These are phyloP conservation scores for Brachypodium distachyon DNA, from an alignment of 202 grass and related monocot species.

Conservation along the genomic window DNA sequence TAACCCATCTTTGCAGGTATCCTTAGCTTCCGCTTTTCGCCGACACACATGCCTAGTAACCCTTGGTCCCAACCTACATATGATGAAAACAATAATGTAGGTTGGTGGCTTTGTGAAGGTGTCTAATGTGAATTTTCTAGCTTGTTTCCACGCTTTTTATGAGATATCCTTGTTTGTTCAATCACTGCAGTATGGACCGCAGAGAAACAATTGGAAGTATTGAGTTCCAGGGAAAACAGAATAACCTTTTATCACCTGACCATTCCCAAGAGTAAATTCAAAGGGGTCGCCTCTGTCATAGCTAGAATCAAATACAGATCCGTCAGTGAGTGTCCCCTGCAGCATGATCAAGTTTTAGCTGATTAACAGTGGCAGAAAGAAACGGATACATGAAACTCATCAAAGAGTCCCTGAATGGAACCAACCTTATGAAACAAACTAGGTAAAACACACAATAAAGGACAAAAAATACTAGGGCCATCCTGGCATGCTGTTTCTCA, in stretches of 20 bases:
- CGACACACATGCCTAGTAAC: conserved; percentile 82
- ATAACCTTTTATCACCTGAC: conserved; percentile 95
- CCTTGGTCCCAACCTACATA: conserved; percentile 96
- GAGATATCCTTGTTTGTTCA: conserved; percentile 2
- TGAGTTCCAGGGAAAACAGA: neutral
- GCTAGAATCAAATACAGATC: conserved; percentile 85
- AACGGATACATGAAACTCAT: neutral
- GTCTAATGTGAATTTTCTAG: neutral
- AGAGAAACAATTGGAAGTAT: neutral
- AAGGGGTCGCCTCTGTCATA: conserved; percentile 87
- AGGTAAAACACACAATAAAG: neutral
- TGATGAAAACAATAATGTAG: neutral
- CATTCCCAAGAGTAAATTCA: conserved; percentile 83
- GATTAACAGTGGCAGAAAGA: neutral
- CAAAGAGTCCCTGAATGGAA: neutral
- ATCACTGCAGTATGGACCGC: conserved; percentile 3
- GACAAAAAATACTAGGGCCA: neutral
- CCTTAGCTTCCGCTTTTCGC: conserved; percentile 91
- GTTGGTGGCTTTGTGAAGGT: conserved; percentile 2
- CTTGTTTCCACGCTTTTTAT: neutral
- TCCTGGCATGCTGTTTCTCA: neutral
- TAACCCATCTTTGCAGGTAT: conserved; percentile 93
- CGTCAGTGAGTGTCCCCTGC: conserved; percentile 83
- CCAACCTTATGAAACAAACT: neutral
- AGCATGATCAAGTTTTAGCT: conserved; percentile 20